Base-by-base conservation (phyloP, 2,329 filamentous ascomycete species). In the Dothideomycetes sp. region DNA sequence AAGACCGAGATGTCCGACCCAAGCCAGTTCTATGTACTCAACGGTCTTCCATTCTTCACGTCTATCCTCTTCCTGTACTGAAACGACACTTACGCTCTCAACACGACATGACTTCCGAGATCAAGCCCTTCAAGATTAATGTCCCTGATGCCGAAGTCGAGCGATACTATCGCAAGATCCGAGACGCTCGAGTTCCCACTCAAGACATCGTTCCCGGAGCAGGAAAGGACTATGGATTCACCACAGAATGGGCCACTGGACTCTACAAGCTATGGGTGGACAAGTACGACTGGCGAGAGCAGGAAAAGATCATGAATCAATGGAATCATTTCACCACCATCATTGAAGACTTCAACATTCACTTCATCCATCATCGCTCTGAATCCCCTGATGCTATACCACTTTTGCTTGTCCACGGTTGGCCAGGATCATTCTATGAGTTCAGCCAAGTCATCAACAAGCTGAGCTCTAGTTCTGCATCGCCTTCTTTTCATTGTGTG, bases 401-500 rank as follows among this genome's bases (percentile, higher is more conserved):
- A 1, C 48, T 69, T 1, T 48, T 69, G 1, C 47, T 67, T 22
- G 48, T 64, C 2, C 64, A 69, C 47, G 66, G 65, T 22, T 69
- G 64, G 66, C 65, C 64, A 2, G 64, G 64, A 4, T 62, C 57
- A 1, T 68, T 68, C 41, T 60, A 62, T 46, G 65, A 70, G 45
- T 66, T 65, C 47, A 60, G 51, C 32, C 61, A 59, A 44, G 56
- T 64, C 13, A 63, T 63, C 47, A 45, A 54, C 34, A 50, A 58
- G 18, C 46, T 68, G 2, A 49, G 59, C 4, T 66, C 58, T 2
- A 37, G 50, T 4, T 41, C 49, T 16, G 13, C 40, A n/a, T 42
- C 47, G 10, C 47, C 46, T 2, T 61, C 67, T 0, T 80, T 78
- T 49, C 67, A 78, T 45, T 60, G 77, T 9, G 68, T 80, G 0